Evolutionary conservation across 176 grass and related monocot genomes (phyloP), one percentile per base, ranked within the genome.

Genomic region (Aegilops umbellulata): DNA sequence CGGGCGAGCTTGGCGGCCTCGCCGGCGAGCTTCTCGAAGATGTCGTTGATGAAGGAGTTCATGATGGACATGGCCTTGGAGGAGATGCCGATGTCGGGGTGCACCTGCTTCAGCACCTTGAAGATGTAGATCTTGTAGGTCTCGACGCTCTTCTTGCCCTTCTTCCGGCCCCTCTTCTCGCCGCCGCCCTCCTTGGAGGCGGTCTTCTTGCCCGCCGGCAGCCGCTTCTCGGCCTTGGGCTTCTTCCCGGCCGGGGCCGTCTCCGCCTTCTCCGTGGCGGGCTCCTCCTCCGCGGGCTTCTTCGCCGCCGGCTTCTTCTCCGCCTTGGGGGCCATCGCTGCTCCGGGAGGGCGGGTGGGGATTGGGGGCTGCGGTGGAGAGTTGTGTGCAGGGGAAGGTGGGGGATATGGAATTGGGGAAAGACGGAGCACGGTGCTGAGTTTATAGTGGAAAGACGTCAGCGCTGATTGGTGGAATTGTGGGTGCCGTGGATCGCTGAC

Each of bases 91-190:
- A 97, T 95, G 93, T 97, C 91, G 0, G 93, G 91, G 76, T 97
- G 91, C 29, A 97, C 95, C 87, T 97, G 93, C 89, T 97, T 97
- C 2, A 97, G 89, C 12, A 97, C 95, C 90, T 97, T 95, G 75
- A 97, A 97, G 64, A 95, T 97, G 87, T 97, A 97, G 76, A 97
- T 95, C 89, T 97, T 97, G 66, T 97, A 95, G 1, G 93, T 95
- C 89, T 97, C 95, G 0, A 86, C 88, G 55, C 79, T 86, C 79
- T 90, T 90, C 88, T 90, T 90, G 16, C 31, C 74, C 88, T 83
- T 90, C 80, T 90, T 90, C 65, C 25, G 4, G 25, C 73, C 73
- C 73, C 16, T 76, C 73, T 76, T 76, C 73, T 51, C 42, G 42
- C 72, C 42, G 72, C 42, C 42, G 16, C 49, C 49, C 71, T 74